Percentiles rank a stretch among this genome's conserved stretches.
These are phyloP conservation scores for Penicillium occitanis DNA, from an alignment of 2,329 filamentous ascomycete species.

Conservation along the genomic window DNA sequence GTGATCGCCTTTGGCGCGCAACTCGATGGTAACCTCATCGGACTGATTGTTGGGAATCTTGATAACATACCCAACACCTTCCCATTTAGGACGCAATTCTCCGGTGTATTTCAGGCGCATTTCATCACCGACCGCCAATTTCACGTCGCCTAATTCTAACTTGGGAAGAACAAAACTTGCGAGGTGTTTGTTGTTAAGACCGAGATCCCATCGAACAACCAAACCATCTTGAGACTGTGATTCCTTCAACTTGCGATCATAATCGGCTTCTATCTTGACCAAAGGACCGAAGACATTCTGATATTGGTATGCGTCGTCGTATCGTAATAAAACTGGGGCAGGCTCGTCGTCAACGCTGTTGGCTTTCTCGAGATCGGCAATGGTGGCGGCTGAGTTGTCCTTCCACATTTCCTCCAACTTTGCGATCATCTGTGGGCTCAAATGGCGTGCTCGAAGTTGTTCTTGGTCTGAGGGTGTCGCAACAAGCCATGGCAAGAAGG, in stretches of 20 bases:
- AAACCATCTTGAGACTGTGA: slow-evolving; percentile 96
- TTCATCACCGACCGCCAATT: slow-evolving; percentile 94
- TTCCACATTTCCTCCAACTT: slow-evolving; percentile 99
- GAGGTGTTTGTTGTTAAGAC: slow-evolving; percentile 94
- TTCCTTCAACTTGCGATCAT: slow-evolving; percentile 98
- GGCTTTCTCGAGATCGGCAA: slow-evolving; percentile 87
- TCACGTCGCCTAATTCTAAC: slow-evolving; percentile 95
- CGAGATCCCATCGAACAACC: slow-evolving; percentile 89
- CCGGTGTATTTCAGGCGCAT: slow-evolving; percentile 98
- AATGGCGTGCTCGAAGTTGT: slow-evolving; percentile 88
- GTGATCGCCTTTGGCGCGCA: slow-evolving; percentile 92
- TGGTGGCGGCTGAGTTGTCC: slow-evolving; percentile 82
- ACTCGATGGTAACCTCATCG: slow-evolving; percentile 91
- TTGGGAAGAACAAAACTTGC: slow-evolving; percentile 96
- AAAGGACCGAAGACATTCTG: slow-evolving; percentile 98
- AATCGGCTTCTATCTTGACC: slow-evolving; percentile 98
- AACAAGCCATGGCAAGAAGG: slow-evolving; percentile 92
- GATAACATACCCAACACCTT: slow-evolving; percentile 97
- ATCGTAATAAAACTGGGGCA: slow-evolving; percentile 84
- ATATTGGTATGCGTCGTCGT: slow-evolving; percentile 97
- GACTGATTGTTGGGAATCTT: slow-evolving; percentile 99
- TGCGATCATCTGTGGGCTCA: slow-evolving; percentile 91
- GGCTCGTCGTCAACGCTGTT: slow-evolving; percentile 93
- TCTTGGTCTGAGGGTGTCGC: slow-evolving; percentile 86
- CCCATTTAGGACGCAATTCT: slow-evolving; percentile 87